Base-by-base conservation (phyloP, 2,329 filamentous ascomycete genomes). In the Blastomyces emzantsi region DNA sequence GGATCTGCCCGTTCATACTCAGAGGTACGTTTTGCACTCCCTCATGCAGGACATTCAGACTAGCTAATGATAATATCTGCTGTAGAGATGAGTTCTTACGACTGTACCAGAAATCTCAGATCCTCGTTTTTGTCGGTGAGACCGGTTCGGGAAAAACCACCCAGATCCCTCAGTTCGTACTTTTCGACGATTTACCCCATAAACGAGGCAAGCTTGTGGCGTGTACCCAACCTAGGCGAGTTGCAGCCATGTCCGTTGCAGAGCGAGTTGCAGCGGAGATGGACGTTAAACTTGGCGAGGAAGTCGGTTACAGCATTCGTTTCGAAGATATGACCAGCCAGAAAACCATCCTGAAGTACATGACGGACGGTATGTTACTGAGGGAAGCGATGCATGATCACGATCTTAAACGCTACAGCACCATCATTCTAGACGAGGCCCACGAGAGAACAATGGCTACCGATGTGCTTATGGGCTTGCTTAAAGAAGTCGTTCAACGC, bases 131-230 rank as follows among this genome's bases (percentile, higher is more conserved):
- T 73, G 94, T 99, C 68, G 94, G 94, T 80, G 94, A 99, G 82
- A 99, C 94, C 9, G 94, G 95, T 85, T 99, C 94, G 69, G 94
- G 94, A 80, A 99, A 99, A 81, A 99, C 94, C 4, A 99, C 94
- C 0, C 94, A 99, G 81, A 97, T 99, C 66, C 94, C 94, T 1
- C 94, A 99, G 76, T 99, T 97, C 76, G 93, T 99, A 68, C 86
- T 99, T 51, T 97, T 89, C 82, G 94, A 99, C 78, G 94, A 99
- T 77, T 84, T 97, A 41, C 93, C 94, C 33, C 90, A 97, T 71
- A 81, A 86, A 67, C 87, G 87, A 69, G 84, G 86, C 74, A 97
- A 97, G 81, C 87, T 97, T 77, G 88, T 99, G 64, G 94, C 93
- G 64, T 99, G 94, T 82, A 99, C 94, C 6, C 94, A 99, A 78